phyloP scores from a whole-genome alignment of 352 stramenopile genomes.

The Thalassiosira ordinaria region DNA sequence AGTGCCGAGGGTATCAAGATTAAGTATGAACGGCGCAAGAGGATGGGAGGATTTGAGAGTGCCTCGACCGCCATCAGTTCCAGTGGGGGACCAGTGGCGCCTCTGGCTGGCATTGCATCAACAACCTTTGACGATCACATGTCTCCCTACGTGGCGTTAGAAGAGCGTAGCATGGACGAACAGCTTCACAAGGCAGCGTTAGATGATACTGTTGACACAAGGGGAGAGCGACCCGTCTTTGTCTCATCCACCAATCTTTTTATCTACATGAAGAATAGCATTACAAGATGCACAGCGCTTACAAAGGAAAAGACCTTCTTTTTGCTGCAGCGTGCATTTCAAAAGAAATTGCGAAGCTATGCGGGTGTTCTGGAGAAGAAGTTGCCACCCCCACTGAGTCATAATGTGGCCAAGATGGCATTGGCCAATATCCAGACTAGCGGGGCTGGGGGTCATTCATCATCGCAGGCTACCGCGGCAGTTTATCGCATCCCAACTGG shows the following conservation, averaged over 20 bases:
- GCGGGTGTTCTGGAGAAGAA: conserved; percentile 75
- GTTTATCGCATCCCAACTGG: conserved; percentile 86
- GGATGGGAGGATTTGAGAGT: conserved; percentile 3
- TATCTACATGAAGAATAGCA: conserved; percentile 98
- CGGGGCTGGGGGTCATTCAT: conserved; percentile 6
- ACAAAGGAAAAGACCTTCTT: conserved; percentile 98
- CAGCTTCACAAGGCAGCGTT: conserved; percentile 90
- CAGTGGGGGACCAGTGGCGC: conserved; percentile 73
- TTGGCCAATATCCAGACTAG: conserved; percentile 68
- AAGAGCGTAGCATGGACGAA: conserved; percentile 95
- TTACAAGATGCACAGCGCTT: conserved; percentile 95
- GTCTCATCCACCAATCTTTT: conserved; percentile 98
- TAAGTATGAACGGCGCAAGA: conserved; percentile 79
- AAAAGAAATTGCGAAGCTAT: conserved; percentile 86
- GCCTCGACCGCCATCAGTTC: conserved; percentile 51
- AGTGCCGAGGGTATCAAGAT: conserved; percentile 77
- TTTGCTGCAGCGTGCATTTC: conserved; percentile 94
- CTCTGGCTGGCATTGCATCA: conserved; percentile 88
- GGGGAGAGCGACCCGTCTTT: conserved; percentile 95
- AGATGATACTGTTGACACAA: conserved; percentile 93
- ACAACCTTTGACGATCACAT: conserved; percentile 97
- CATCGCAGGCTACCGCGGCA: conserved; percentile 24
- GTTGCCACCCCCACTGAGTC: conserved; percentile 55
- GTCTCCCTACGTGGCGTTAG: conserved; percentile 94
- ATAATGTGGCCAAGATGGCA: conserved; percentile 67